phyloP scores from a whole-genome alignment of 352 stramenopile species.

The Pythium dissotocum region DNA sequence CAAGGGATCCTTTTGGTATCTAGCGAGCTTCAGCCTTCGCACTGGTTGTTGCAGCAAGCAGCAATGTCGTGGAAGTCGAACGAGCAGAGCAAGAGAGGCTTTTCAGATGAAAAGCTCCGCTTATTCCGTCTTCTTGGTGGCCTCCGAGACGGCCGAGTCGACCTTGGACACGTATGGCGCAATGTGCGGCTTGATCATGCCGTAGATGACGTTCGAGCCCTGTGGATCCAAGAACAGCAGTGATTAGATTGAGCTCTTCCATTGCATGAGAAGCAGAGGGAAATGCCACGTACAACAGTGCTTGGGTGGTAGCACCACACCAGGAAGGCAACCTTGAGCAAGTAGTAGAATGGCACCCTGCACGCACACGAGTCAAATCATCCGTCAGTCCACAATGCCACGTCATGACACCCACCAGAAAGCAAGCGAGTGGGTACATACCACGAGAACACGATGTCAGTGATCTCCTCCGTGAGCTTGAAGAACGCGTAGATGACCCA shows the following conservation, averaged over 20 bases:
- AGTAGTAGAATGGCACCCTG: slow-evolving; percentile 87
- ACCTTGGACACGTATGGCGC: slow-evolving; percentile 67
- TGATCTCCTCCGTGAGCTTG: slow-evolving; percentile 92
- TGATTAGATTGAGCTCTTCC: neutral
- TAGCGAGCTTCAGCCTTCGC: neutral
- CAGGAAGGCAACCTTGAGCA: slow-evolving; percentile 86
- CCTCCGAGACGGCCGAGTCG: slow-evolving; percentile 62
- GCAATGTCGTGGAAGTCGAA: neutral
- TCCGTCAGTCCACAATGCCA: neutral
- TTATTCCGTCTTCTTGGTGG: slow-evolving; percentile 55
- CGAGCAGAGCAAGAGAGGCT: neutral
- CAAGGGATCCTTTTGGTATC: neutral
- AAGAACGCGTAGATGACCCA: slow-evolving; percentile 97
- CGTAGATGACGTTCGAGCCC: slow-evolving; percentile 85
- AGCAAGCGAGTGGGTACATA: slow-evolving; percentile 21
- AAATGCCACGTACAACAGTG: slow-evolving; percentile 45
- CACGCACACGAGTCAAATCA: neutral
- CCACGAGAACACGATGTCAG: slow-evolving; percentile 80
- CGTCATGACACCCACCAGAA: neutral
- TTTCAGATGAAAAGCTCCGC: neutral
- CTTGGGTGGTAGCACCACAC: slow-evolving; percentile 84
- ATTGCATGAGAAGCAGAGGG: neutral
- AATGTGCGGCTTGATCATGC: slow-evolving; percentile 85
- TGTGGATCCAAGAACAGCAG: slow-evolving; percentile 11
- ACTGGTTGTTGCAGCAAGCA: slow-evolving; percentile 3